A percentile compares a stretch with the other conserved stretches of the same genome.
phyloP scores from a whole-genome alignment of 1,284 basidiomycete genomes.

The Cryptococcus sp. region DNA sequence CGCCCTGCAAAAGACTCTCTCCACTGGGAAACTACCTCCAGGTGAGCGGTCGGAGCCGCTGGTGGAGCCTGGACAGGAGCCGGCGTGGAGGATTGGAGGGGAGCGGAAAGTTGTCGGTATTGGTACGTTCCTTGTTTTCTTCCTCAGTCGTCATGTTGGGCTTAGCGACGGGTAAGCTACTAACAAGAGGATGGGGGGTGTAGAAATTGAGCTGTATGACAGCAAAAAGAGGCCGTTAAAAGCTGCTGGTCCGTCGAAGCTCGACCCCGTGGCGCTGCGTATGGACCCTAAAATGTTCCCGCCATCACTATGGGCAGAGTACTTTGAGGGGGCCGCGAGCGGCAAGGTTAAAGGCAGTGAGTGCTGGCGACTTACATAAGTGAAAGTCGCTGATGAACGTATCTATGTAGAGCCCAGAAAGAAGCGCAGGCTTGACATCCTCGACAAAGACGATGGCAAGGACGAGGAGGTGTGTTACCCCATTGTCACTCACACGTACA shows the following conservation, averaged over 20 bases:
- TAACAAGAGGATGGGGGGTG: background rate
- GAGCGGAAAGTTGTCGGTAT: slow-evolving; percentile 42
- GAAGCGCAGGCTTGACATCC: slow-evolving; percentile 24
- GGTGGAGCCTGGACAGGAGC: slow-evolving; percentile 2
- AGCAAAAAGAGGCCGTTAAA: slow-evolving; percentile 30
- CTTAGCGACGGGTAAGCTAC: background rate
- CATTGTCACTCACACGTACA: background rate
- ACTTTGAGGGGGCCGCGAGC: slow-evolving; percentile 34
- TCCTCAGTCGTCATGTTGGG: background rate
- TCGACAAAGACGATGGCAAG: slow-evolving; percentile 23
- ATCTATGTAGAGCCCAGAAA: slow-evolving; percentile 16
- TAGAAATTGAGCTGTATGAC: slow-evolving; percentile 49
- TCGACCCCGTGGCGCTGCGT: slow-evolving; percentile 30
- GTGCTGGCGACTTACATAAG: background rate
- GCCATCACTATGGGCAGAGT: slow-evolving; percentile 42
- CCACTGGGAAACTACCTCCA: slow-evolving; percentile 13
- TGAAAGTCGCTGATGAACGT: background rate
- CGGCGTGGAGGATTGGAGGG: slow-evolving; percentile 39
- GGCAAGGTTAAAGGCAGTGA: slow-evolving; percentile 8
- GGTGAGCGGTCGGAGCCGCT: background rate
- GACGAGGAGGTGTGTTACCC: slow-evolving; percentile 21
- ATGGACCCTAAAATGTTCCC: slow-evolving; percentile 43
- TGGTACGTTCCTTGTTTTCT: slow-evolving; percentile 33
- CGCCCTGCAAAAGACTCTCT: slow-evolving; percentile 20
- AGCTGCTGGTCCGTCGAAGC: slow-evolving; percentile 12